A percentile compares a stretch with the other conserved stretches of the same genome.
Evolutionary conservation across 805 yeast genomes (phyloP).

Genomic region (Pichia gijzeniarum): DNA sequence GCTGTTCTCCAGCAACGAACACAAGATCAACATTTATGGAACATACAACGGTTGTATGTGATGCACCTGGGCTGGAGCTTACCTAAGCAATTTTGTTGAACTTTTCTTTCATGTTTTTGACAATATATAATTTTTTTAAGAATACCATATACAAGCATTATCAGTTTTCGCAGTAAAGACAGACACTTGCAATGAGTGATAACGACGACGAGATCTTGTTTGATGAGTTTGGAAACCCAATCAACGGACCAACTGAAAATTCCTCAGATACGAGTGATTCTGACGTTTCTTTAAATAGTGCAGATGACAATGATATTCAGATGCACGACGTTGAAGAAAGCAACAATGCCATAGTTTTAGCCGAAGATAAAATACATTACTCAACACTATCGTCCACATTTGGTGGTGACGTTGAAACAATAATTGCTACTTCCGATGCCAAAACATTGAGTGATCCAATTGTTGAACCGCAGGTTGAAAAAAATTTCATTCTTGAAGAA

Average conservation of each 20-base stretch:
- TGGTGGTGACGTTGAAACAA: conserved; percentile 60
- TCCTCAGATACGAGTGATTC: conserved; percentile 32
- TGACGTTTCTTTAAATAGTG: conserved; percentile 13
- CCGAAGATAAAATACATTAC: conserved; percentile 41
- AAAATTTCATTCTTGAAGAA: conserved; percentile 44
- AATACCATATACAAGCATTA: too few relatives aligned
- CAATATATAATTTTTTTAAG: too few relatives aligned
- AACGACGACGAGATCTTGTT: conserved; percentile 52
- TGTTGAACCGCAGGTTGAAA: conserved; percentile 43
- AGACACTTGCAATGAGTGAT: background rate
- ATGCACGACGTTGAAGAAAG: conserved; percentile 4
- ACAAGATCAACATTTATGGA: background rate
- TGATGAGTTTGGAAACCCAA: conserved; percentile 77
- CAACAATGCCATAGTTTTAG: conserved; percentile 29
- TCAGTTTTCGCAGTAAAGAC: too few relatives aligned
- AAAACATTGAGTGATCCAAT: conserved; percentile 52
- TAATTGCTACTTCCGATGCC: conserved; percentile 44
- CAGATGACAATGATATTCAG: conserved; percentile 10
- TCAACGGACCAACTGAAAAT: conserved; percentile 42
- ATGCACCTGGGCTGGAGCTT: background rate
- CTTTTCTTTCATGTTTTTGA: too few relatives aligned
- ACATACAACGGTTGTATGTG: background rate
- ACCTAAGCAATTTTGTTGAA: background rate
- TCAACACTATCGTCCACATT: conserved; percentile 41
- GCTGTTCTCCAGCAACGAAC: background rate